Evolutionary conservation across 768 basidiomycete genomes (phyloP), one percentile per base, ranked within the genome.

Genomic region (Kwoniella botswanensis): DNA sequence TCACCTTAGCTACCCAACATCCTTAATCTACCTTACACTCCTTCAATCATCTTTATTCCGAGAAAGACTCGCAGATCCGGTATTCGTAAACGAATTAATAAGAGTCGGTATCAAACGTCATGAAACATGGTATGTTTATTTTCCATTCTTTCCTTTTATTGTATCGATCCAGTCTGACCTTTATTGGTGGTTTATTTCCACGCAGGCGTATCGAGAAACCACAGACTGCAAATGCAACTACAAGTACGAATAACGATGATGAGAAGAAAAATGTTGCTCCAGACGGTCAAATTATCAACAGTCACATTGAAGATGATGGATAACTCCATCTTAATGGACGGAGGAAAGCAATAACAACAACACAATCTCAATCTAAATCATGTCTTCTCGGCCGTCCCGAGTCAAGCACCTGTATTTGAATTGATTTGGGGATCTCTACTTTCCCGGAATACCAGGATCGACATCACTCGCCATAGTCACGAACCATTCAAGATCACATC

Each of bases 1-100:
- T 35, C 35, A 35, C 35, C 35, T 35, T 35, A 83, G 82, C 41
- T 80, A 81, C 50, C 82, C 82, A 10, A 83, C 79, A 41, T 79
- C 74, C 55, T 65, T 83, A 4, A 76, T 79, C 2, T 81, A 81
- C 61, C 70, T 81, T 5, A 77, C 79, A 21, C 55, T 83, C 5
- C 67, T 83, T 7, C 77, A 75, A 58, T 69, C 74, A 11, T 62
- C 71, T 4, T 56, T 72, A 17, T 83, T 83, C 63, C 60, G 80
- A 55, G 65, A 67, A 15, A 46, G 79, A 35, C 68, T 81, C 4
- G 70, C 69, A 15, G 80, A 81, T 71, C 65, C 72, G 17, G 71
- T 63, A 2, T 80, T 81, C 55, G 73, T 79, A 0, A 70, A 75
- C 24, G 80, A 82, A 41, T 69, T 81, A 0, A 67, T 71, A 26